Base-by-base conservation (phyloP, 148 eudicot species). In the Rhododendron henanense region DNA sequence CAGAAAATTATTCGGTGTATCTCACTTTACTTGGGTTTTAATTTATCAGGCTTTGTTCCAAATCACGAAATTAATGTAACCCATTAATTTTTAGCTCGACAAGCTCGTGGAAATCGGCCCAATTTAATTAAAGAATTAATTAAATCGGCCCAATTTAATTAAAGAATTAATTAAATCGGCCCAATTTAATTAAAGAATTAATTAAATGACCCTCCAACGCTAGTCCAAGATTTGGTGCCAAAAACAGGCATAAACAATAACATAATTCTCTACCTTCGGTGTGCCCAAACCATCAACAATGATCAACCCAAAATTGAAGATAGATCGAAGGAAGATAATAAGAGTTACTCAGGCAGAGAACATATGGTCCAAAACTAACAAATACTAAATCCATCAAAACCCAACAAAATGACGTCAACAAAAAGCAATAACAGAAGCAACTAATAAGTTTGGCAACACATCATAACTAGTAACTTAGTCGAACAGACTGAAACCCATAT, bases 401-500 rank as follows among this genome's bases (percentile, higher is more conserved):
- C n/a, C 65, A 53, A 23, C 37, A 55, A 81, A 31, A 33, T 6
- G 10, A 31, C 44, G 55, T 28, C 84, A 57, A 31, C 50, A 6
- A 13, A 6, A 13, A 15, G 9, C 23, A 50, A 44, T 19, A 3
- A 57, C 11, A 31, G 31, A 35, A 35, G 5, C 1, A 45, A 81
- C 67, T 39, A 23, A 10, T 78, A 21, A 57, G 31, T 35, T 35
- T 19, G 15, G 16, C 2, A 59, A 59, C 47, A 81, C 50, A 41
- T 25, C 77, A 47, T 8, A 44, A 57, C n/a, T 61, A 3, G 3
- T 16, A 81, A 50, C 73, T 85, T 78, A 88, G 37, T 90, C 91
- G 18, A 90, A 90, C 35, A 90, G 84, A 51, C 78, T 82, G 77
- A 86, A 90, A 37, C 86, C 88, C 88, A 87, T 69, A 83, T 90